Conservation (phyloP, 2,329 filamentous ascomycete species). For the Arthrobotrys iridis region DNA sequence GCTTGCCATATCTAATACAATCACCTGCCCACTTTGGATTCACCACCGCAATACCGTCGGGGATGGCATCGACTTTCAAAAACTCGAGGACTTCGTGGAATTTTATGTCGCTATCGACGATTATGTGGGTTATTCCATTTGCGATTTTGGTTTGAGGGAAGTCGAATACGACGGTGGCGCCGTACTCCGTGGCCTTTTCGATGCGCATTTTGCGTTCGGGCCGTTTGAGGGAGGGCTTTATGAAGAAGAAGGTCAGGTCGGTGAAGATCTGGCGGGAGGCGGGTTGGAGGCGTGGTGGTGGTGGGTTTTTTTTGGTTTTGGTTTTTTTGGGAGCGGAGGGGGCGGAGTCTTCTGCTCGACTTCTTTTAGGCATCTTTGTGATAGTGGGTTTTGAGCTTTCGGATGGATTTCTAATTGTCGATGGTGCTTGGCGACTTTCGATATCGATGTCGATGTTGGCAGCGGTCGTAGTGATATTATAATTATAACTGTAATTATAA, state of each 20-base stretch:
- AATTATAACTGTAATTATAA: too few relatives aligned
- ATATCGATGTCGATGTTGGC: slow-evolving; percentile 1
- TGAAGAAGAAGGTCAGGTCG: slow-evolving; percentile 59
- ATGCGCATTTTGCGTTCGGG: slow-evolving; percentile 76
- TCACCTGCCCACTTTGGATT: slow-evolving; percentile 76
- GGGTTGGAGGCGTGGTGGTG: slow-evolving; percentile 24
- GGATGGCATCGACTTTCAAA: slow-evolving; percentile 65
- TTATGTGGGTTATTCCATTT: slow-evolving; percentile 75
- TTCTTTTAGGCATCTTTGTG: slow-evolving; percentile 30
- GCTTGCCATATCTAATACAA: slow-evolving; percentile 69
- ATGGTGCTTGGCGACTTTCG: background rate
- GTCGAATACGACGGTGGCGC: slow-evolving; percentile 74
- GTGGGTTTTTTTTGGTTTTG: slow-evolving; percentile 20
- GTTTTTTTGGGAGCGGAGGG: slow-evolving; percentile 35
- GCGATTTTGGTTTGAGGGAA: slow-evolving; percentile 61
- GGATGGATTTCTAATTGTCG: background rate
- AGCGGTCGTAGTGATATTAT: too few relatives aligned
- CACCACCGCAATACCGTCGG: slow-evolving; percentile 69
- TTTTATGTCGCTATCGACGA: slow-evolving; percentile 76
- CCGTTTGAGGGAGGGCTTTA: slow-evolving; percentile 80
- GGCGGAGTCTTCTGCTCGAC: background rate
- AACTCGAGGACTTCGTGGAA: slow-evolving; percentile 72
- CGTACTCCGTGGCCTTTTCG: slow-evolving; percentile 76
- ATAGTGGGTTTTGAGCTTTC: background rate
- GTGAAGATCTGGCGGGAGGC: slow-evolving; percentile 53